Evolutionary conservation across 139 green algal genomes (phyloP).

Genomic region (Asterochloris sp.): DNA sequence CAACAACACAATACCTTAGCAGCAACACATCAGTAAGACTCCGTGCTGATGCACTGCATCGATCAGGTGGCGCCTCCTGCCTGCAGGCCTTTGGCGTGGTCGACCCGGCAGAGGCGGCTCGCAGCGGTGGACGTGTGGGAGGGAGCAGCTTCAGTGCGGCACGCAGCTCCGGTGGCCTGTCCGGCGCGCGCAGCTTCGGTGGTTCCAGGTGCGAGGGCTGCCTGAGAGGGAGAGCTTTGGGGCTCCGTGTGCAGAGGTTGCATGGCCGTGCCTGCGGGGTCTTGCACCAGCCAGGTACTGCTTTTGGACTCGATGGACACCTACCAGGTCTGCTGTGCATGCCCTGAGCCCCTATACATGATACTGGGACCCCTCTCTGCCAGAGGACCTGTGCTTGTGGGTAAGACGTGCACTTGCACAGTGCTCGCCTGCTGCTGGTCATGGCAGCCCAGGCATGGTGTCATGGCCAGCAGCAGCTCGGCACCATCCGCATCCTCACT

Average conservation of each 20-base stretch:
- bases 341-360: no score
- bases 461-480: no score
- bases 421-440: no score
- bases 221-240: background rate
- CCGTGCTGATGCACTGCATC: background rate
- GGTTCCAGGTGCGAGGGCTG: background rate
- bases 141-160: constrained; percentile 36
- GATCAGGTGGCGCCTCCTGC: background rate
- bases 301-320: no score
- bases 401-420: no score
- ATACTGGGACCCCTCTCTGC: no score
- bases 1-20: background rate
- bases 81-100: constrained; percentile 10
- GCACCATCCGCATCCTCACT: no score
- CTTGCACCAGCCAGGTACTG: background rate
- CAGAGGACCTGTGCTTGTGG: no score
- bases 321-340: no score
- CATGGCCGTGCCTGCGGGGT: background rate
- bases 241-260: background rate
- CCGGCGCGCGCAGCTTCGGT: constrained; percentile 2
- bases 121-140: constrained; percentile 42
- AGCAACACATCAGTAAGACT: background rate
- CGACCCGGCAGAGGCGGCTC: constrained; percentile 29
- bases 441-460: no score
- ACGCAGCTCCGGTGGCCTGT: constrained; percentile 2